Evolutionary conservation across 345 rosid genomes (phyloP).

Genomic region (Hibiscus trionum): DNA sequence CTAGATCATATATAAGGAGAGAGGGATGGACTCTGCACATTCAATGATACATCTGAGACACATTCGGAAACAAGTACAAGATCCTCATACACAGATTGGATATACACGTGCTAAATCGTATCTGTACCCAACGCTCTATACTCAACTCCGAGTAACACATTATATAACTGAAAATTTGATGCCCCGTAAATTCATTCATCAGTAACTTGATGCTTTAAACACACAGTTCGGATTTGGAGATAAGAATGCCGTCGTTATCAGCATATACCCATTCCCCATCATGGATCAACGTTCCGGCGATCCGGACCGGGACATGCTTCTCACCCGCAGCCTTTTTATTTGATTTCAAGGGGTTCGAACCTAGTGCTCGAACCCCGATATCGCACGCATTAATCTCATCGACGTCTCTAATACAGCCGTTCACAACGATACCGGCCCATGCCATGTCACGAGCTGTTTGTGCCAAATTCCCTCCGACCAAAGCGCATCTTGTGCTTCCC

Average conservation of each 20-base stretch:
- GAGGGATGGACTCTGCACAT: too few species aligned
- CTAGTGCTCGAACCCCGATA: slow-evolving; percentile 78
- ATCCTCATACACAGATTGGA: too few species aligned
- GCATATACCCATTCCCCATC: slow-evolving; percentile 89
- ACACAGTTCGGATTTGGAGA: slow-evolving; percentile 53
- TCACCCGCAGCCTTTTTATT: slow-evolving; percentile 72
- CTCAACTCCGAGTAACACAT: not conserved
- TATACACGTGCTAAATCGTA: too few species aligned
- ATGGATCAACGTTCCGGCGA: slow-evolving; percentile 57
- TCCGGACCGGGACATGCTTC: slow-evolving; percentile 44
- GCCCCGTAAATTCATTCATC: not conserved
- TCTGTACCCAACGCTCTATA: not conserved
- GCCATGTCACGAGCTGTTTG: slow-evolving; percentile 63
- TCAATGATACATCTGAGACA: too few species aligned
- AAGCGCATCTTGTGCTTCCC: slow-evolving; percentile 80
- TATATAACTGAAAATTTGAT: not conserved
- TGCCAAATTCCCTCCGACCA: slow-evolving; percentile 70
- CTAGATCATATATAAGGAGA: not conserved
- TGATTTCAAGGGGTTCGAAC: slow-evolving; percentile 66
- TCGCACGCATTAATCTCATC: slow-evolving; percentile 72
- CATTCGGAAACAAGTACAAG: too few species aligned
- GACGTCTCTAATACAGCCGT: slow-evolving; percentile 76
- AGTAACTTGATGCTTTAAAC: slow-evolving; percentile 13
- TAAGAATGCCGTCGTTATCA: slow-evolving; percentile 70
- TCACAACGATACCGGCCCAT: slow-evolving; percentile 70